phyloP scores from a whole-genome alignment of 768 basidiomycete genomes.

The Podaxis mareebaensis region DNA sequence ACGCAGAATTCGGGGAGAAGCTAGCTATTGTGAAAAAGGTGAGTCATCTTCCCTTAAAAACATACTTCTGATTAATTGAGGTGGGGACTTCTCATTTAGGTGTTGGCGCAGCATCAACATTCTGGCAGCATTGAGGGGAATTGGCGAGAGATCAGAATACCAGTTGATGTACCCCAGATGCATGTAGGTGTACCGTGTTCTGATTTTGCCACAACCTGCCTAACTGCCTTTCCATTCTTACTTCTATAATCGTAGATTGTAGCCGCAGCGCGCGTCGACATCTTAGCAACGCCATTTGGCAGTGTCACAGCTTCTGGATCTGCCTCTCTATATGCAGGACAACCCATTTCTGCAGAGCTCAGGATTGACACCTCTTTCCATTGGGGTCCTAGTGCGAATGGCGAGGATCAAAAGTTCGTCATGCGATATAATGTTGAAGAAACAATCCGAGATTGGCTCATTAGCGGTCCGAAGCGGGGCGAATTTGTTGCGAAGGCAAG shows the following conservation, averaged over 20 bases:
- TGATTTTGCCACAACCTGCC: constrained; percentile 7
- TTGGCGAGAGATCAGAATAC: constrained; percentile 81
- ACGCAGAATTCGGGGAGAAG: constrained; percentile 29
- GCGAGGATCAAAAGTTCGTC: constrained; percentile 43
- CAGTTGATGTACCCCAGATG: constrained; percentile 83
- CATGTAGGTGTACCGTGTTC: constrained; percentile 51
- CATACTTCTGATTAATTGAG: too few relatives aligned
- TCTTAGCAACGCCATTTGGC: constrained; percentile 48
- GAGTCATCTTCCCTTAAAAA: not conserved
- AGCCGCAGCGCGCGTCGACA: constrained; percentile 54
- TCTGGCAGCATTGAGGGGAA: constrained; percentile 37
- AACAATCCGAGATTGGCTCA: constrained; percentile 81
- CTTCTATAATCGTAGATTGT: constrained; percentile 52
- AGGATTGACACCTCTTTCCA: constrained; percentile 73
- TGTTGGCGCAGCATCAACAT: constrained; percentile 44
- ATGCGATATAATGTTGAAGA: constrained; percentile 86
- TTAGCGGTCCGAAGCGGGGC: constrained; percentile 86
- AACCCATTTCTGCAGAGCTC: constrained; percentile 73
- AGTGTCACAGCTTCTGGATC: constrained; percentile 25
- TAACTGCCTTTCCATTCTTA: constrained; percentile 12
- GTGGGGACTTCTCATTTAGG: constrained; percentile 27
- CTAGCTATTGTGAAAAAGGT: constrained; percentile 36
- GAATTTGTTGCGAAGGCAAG: constrained; percentile 75
- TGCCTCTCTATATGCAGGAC: constrained; percentile 75
- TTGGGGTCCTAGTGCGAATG: constrained; percentile 59